Evolutionary conservation across 345 rosid genomes (phyloP).

Genomic region (Syzygium aqueum): DNA sequence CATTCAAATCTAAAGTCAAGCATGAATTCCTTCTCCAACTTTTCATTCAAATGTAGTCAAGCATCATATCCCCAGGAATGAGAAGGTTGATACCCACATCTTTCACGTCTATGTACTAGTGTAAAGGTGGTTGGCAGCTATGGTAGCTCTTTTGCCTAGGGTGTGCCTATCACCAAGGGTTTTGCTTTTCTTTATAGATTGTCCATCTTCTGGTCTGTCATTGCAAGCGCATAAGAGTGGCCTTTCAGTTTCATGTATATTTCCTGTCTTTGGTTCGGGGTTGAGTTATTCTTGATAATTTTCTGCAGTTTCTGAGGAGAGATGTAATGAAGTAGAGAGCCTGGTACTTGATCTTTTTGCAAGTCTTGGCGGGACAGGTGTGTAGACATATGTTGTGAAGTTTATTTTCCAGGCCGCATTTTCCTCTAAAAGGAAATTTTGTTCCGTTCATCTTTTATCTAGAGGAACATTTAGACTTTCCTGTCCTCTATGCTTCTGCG

Average conservation of each 20-base stretch:
- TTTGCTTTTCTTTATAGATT: neutral
- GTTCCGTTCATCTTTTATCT: constrained; percentile 8
- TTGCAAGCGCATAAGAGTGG: neutral
- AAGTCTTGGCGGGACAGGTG: constrained; percentile 98
- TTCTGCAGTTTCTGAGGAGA: constrained; percentile 84
- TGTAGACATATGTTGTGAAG: neutral
- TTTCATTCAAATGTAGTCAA: neutral
- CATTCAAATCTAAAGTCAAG: neutral
- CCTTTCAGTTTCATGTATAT: neutral
- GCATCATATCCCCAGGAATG: neutral
- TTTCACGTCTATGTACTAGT: neutral
- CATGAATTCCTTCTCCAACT: neutral
- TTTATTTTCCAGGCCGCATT: neutral
- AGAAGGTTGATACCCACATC: neutral
- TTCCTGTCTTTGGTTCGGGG: neutral
- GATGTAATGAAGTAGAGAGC: constrained; percentile 95
- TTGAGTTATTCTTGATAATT: neutral
- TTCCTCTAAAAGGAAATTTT: neutral
- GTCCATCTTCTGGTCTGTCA: neutral
- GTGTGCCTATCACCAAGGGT: neutral
- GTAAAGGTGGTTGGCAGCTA: neutral
- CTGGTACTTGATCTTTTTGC: constrained; percentile 96
- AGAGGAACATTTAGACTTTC: constrained; percentile 98
- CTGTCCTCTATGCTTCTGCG: constrained; percentile 97
- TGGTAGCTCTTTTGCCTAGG: neutral